Base-by-base conservation (phyloP, 2,329 filamentous ascomycete species). In the Aspergillus unguis region DNA sequence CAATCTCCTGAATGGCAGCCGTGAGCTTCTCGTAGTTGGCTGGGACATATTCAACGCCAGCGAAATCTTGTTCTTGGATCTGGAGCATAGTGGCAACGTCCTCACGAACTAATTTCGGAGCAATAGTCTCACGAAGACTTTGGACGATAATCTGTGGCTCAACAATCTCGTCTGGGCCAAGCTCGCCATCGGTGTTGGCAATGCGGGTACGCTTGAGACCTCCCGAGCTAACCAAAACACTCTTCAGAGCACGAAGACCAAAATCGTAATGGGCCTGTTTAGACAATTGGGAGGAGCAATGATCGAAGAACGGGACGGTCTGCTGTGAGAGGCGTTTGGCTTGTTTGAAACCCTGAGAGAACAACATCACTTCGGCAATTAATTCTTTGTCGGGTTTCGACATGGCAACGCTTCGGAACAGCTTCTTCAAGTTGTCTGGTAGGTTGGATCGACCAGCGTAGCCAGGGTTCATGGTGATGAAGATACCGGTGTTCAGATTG, bases 181-280 rank as follows among this genome's bases (percentile, higher is more conserved):
- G 70, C 36, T 79, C 72, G 26, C 82, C 82, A 5, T 80, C 79
- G 17, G 77, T 75, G 42, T 73, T 75, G 4, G 81, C 80, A 44
- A 96, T 78, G 44, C 92, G 84, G 44, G 88, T 84, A 71, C 94
- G 88, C 77, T 99, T 99, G 53, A 99, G 80, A 7, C 92, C 92
- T 72, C 94, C 94, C 37, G 94, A 99, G 75, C 94, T 99, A 58
- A 99, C 91, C 36, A 99, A 83, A 3, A 99, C 95, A 76, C 94
- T 99, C 79, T 99, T 99, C 65, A 99, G 74, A 9, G 94, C 94
- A 84, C 94, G 91, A 44, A 99, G 82, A 65, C 94, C 94, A 66
- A 99, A 99, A 72, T 99, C 94, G 73, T 99, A 99, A 71, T 99
- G 94, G 1, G 95, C 92, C 73, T 99, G 95, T 69, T 96, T 96